Conservation (phyloP, 1,139 yeast species). For the Kodamaea derodonti region DNA sequence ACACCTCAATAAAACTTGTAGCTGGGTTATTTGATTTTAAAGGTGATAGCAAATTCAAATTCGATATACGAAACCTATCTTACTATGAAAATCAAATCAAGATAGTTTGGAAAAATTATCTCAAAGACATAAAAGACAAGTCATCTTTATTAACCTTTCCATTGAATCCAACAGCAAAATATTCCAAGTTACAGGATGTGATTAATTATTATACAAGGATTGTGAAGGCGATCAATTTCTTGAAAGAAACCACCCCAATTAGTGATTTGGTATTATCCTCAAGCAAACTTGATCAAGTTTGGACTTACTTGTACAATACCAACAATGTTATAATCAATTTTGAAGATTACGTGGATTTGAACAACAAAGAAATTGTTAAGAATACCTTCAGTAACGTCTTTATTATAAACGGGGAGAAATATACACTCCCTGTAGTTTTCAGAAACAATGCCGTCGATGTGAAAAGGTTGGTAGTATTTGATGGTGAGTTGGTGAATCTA, state of each 20-base stretch:
- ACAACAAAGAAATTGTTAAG: background rate
- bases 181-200: conserved; percentile 6
- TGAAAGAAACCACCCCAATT: conserved; percentile 8
- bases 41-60: conserved; percentile 1
- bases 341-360: conserved; percentile 11
- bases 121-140: conserved; percentile 1
- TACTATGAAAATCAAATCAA: conserved; percentile 10
- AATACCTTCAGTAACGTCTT: conserved; percentile 9
- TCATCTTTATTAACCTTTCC: conserved; percentile 9
- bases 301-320: conserved; percentile 10
- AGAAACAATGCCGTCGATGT: conserved; percentile 1
- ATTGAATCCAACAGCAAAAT: conserved; percentile 2
- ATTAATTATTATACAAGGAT: conserved; percentile 7
- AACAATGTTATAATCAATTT: conserved; percentile 10
- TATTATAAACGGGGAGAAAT: conserved; percentile 8
- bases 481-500: conserved; percentile 5
- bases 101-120: conserved; percentile 9
- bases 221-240: conserved; percentile 6
- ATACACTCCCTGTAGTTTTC: conserved; percentile 6
- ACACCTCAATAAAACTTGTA: conserved; percentile 3
- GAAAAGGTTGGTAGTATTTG: conserved; percentile 8
- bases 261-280: conserved; percentile 3
- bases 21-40: conserved; percentile 9
- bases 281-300: conserved; percentile 4
- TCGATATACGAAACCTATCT: conserved; percentile 8